phyloP scores from a whole-genome alignment of 345 rosid genomes.

The Zanthoxylum bungeanum region DNA sequence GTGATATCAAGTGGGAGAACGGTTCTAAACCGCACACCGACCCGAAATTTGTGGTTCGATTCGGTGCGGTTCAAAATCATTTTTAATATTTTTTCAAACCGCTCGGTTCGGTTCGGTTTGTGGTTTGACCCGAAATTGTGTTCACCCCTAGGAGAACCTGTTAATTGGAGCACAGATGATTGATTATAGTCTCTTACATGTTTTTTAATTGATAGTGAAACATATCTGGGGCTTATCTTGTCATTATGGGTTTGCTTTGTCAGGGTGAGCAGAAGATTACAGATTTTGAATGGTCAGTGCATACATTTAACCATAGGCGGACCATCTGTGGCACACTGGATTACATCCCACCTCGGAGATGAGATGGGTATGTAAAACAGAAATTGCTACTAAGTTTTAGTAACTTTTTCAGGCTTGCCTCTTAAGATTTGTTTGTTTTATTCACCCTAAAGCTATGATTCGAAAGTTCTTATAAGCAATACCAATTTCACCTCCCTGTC shows the following conservation, averaged over 20 bases:
- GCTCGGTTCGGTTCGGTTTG: no score
- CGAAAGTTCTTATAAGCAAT: neutral
- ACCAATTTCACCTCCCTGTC: neutral
- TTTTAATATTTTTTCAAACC: no score
- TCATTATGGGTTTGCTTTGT: conserved; percentile 7
- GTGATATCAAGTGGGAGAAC: conserved; percentile 97
- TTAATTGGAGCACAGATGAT: conserved; percentile 81
- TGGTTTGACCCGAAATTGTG: no score
- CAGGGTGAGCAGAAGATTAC: conserved; percentile 99
- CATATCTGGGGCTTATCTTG: conserved; percentile 7
- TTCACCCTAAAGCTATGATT: neutral
- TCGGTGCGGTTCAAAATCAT: no score
- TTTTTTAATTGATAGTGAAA: neutral
- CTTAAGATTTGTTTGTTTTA: neutral
- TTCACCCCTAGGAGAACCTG: conserved; percentile 88
- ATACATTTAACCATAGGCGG: conserved; percentile 91
- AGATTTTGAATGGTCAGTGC: conserved; percentile 99
- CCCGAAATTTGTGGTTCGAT: no score
- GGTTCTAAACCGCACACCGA: no score
- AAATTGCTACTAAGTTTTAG: neutral
- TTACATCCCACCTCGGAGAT: conserved; percentile 97
- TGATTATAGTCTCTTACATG: neutral
- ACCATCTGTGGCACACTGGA: conserved; percentile 99
- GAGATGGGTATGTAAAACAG: conserved; percentile 78
- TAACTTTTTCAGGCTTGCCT: neutral